Percentiles rank a stretch among this genome's conserved stretches.
Conservation (phyloP, 2,329 filamentous ascomycete species). For the Talaromyces sp. region DNA sequence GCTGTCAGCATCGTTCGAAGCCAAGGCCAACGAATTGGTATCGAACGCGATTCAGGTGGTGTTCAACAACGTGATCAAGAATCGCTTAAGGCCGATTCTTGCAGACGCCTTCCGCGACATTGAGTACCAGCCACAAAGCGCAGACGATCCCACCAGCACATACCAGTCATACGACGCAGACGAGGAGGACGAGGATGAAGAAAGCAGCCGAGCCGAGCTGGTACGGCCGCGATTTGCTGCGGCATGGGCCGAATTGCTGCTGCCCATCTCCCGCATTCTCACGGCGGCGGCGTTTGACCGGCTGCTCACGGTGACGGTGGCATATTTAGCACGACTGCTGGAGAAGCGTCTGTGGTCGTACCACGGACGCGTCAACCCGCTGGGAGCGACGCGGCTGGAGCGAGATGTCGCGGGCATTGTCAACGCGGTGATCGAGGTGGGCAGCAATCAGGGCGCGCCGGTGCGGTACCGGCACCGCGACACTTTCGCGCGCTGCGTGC, state of each 20-base stretch:
- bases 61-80: conserved; percentile 80
- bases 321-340: conserved; percentile 68
- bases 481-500: conserved; percentile 66
- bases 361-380: conserved; percentile 69
- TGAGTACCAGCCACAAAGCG: conserved; percentile 69
- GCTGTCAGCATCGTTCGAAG: conserved; percentile 65
- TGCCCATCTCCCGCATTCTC: conserved; percentile 77
- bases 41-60: conserved; percentile 79
- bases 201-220: conserved; percentile 50
- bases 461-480: conserved; percentile 70
- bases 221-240: conserved; percentile 76
- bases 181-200: conserved; percentile 25
- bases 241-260: conserved; percentile 79
- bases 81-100: conserved; percentile 75
- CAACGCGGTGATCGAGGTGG: conserved; percentile 36
- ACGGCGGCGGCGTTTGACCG: conserved; percentile 69
- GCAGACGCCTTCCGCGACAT: conserved; percentile 86
- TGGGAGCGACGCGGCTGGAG: conserved; percentile 78
- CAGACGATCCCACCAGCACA: conserved; percentile 32
- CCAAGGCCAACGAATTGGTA: conserved; percentile 75
- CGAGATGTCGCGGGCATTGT: conserved; percentile 76
- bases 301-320: conserved; percentile 68
- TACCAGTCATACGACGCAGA: conserved; percentile 35
- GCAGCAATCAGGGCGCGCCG: conserved; percentile 23
- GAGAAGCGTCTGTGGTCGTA: conserved; percentile 85